Conservation (phyloP, 768 basidiomycete genomes). For the Tylopilus felleus region DNA sequence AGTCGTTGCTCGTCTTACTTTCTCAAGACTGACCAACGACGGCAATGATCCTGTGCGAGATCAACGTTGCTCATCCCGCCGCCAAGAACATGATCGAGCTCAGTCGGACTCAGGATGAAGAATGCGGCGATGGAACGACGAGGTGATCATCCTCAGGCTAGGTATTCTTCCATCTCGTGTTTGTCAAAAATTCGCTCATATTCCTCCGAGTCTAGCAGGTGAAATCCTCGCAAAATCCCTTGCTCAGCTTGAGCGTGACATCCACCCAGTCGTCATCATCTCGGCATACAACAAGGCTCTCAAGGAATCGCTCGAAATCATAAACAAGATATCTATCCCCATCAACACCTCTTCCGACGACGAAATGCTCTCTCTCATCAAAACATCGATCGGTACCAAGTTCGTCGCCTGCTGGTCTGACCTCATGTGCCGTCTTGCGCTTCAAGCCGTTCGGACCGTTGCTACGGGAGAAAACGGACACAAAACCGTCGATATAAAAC, state of each 20-base stretch:
- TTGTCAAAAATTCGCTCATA: background rate
- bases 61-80: constrained; percentile 97
- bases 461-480: constrained; percentile 69
- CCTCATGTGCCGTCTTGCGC: constrained; percentile 93
- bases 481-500: constrained; percentile 95
- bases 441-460: constrained; percentile 90
- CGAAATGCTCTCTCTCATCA: too few relatives aligned
- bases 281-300: too few relatives aligned
- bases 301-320: too few relatives aligned
- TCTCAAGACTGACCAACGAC: constrained; percentile 84
- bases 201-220: too few relatives aligned
- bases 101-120: constrained; percentile 51
- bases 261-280: too few relatives aligned
- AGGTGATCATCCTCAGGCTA: constrained; percentile 34
- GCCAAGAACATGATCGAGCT: constrained; percentile 99
- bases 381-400: too few relatives aligned
- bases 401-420: constrained; percentile 76
- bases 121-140: constrained; percentile 77
- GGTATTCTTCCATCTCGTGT: constrained; percentile 14
- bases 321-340: too few relatives aligned
- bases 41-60: constrained; percentile 96
- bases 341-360: constrained; percentile 15
- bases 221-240: too few relatives aligned
- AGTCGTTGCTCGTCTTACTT: background rate
- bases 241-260: constrained; percentile 27